A percentile compares a stretch with the other conserved stretches of the same genome.
Evolutionary conservation across 2,329 filamentous ascomycete genomes (phyloP).

Genomic region (Blumeria graminis): DNA sequence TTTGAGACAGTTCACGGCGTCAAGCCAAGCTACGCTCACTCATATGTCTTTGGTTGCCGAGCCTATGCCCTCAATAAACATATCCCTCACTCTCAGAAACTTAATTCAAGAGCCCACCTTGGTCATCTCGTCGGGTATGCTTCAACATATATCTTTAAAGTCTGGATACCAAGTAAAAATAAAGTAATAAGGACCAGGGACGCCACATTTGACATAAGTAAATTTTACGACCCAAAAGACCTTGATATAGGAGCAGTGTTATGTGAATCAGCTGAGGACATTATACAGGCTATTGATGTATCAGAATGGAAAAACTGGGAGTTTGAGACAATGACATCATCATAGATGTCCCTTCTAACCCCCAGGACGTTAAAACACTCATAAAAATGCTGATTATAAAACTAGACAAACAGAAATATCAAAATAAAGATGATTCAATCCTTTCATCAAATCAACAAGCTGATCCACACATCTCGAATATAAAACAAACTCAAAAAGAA

Average conservation of each 20-base stretch:
- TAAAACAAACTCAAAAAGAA: no score
- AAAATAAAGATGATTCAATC: background rate
- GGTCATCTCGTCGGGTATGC: background rate
- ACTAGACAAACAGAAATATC: background rate
- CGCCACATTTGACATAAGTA: background rate
- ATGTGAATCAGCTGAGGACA: background rate
- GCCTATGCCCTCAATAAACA: background rate
- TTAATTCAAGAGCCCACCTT: background rate
- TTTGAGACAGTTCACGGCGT: background rate
- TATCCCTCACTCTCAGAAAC: background rate
- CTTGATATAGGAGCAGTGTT: background rate
- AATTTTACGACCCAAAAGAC: background rate
- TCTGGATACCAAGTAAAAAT: background rate
- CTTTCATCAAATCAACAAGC: background rate
- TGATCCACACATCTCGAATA: no score
- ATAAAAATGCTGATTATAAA: background rate
- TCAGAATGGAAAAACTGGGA: background rate
- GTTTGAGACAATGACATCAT: background rate
- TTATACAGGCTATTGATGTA: background rate
- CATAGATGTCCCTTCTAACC: background rate
- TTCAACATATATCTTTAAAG: background rate
- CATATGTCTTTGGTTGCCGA: background rate
- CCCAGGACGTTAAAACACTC: background rate
- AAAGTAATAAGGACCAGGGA: background rate
- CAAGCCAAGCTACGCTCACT: background rate